Percentiles rank a stretch among this genome's conserved stretches.
These are phyloP conservation scores for Fibroporia radiculosa DNA, from an alignment of 768 basidiomycete genomes.

Conservation along the genomic window DNA sequence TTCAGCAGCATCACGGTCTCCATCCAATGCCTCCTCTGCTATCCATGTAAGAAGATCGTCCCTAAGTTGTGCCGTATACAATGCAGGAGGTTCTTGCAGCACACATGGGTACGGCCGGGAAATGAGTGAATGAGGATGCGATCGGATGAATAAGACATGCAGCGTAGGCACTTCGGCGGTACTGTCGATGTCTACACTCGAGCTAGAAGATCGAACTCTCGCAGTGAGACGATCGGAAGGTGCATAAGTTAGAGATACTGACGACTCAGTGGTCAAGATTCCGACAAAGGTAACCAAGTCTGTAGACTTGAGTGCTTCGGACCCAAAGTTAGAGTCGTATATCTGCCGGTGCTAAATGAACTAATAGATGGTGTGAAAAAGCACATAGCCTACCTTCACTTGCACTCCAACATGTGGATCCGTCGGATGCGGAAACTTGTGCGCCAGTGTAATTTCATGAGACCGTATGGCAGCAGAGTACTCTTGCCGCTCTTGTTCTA, in stretches of 20 bases:
- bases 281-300: conserved; percentile 67
- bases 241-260: conserved; percentile 20
- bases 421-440: conserved; percentile 59
- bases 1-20: conserved; percentile 64
- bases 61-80: conserved; percentile 27
- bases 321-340: conserved; percentile 41
- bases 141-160: conserved; percentile 53
- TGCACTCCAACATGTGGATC: conserved; percentile 59
- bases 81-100: neutral
- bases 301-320: conserved; percentile 47
- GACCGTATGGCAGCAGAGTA: no score
- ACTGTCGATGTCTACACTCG: conserved; percentile 26
- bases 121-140: conserved; percentile 33
- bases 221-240: neutral
- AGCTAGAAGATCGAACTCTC: conserved; percentile 18
- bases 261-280: conserved; percentile 62
- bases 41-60: conserved; percentile 65
- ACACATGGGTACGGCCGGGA: conserved; percentile 31
- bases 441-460: no score
- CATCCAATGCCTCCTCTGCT: conserved; percentile 58
- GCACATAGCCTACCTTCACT: conserved; percentile 48
- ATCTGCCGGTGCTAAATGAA: conserved; percentile 45
- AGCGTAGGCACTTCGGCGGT: conserved; percentile 49
- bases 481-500: no score
- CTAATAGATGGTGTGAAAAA: no score